Conservation (phyloP, 495 filamentous ascomycete genomes). For the Daldinia loculata region DNA sequence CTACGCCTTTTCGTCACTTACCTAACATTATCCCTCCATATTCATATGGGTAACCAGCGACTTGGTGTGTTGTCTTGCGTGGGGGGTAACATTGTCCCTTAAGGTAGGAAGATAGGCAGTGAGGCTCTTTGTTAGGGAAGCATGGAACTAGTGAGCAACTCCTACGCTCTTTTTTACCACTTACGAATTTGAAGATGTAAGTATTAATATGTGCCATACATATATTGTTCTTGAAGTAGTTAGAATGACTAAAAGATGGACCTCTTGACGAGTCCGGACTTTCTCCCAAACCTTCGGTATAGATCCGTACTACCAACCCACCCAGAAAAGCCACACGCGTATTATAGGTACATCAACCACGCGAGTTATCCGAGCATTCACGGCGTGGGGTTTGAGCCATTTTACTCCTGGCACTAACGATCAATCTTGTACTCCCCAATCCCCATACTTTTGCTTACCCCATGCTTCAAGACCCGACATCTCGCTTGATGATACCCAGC, state of each 20-base stretch:
- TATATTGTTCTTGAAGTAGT: not conserved
- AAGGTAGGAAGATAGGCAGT: constrained; percentile 30
- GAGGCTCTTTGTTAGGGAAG: constrained; percentile 34
- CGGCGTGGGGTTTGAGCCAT: not conserved
- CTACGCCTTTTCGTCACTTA: constrained; percentile 14
- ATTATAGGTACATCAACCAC: constrained; percentile 5
- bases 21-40: constrained; percentile 27
- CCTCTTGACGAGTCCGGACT: constrained; percentile 6
- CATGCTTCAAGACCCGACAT: constrained; percentile 1
- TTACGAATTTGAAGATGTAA: not conserved
- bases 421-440: not conserved
- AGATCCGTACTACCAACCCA: constrained; percentile 31
- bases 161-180: constrained; percentile 22
- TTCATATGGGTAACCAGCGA: constrained; percentile 19
- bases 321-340: constrained; percentile 28
- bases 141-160: constrained; percentile 2
- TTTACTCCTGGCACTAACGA: not conserved
- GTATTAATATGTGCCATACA: not conserved
- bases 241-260: not conserved
- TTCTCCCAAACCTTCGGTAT: constrained; percentile 27
- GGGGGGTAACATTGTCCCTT: constrained; percentile 33
- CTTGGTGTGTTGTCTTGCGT: constrained; percentile 23
- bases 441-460: not conserved
- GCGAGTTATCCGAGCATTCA: not conserved
- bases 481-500: not conserved